phyloP scores from a whole-genome alignment of 1,139 yeast species.

The Candida glucosophila region DNA sequence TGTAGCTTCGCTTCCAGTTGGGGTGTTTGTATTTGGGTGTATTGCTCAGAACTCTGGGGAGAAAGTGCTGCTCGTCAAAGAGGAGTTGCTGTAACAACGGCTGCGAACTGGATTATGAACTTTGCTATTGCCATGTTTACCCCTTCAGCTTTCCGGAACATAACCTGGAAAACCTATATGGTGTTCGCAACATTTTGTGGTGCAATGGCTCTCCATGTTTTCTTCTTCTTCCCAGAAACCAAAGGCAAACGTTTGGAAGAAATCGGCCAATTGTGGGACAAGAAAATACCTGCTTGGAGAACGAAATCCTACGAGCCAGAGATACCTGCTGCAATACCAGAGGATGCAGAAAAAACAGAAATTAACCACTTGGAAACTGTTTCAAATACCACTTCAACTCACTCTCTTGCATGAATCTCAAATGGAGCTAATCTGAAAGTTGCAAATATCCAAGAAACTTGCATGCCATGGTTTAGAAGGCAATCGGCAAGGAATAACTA shows the following conservation, averaged over 20 bases:
- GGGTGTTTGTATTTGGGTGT: slow-evolving; percentile 56
- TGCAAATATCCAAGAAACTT: no score
- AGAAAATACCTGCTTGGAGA: slow-evolving; percentile 54
- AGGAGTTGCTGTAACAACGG: slow-evolving; percentile 44
- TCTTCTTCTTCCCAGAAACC: slow-evolving; percentile 60
- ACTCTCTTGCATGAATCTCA: no score
- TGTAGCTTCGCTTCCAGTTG: slow-evolving; percentile 48
- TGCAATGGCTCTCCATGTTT: slow-evolving; percentile 52
- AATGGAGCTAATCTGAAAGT: no score
- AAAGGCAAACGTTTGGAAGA: slow-evolving; percentile 59
- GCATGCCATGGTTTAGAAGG: no score
- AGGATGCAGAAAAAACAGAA: no score
- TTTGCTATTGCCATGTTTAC: slow-evolving; percentile 47
- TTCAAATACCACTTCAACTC: no score
- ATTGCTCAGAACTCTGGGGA: slow-evolving; percentile 50
- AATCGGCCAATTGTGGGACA: slow-evolving; percentile 52
- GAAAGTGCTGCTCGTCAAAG: slow-evolving; percentile 48
- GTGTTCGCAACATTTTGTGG: slow-evolving; percentile 42
- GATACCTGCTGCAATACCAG: no score
- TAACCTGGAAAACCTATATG: slow-evolving; percentile 40
- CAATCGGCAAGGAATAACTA: no score
- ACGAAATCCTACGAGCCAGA: slow-evolving; percentile 32
- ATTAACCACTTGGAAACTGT: no score
- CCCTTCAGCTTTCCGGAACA: slow-evolving; percentile 37
- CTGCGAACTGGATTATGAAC: slow-evolving; percentile 47